These are phyloP conservation scores for Yarrowia sp. DNA, from an alignment of 805 yeast species.

Conservation along the genomic window DNA sequence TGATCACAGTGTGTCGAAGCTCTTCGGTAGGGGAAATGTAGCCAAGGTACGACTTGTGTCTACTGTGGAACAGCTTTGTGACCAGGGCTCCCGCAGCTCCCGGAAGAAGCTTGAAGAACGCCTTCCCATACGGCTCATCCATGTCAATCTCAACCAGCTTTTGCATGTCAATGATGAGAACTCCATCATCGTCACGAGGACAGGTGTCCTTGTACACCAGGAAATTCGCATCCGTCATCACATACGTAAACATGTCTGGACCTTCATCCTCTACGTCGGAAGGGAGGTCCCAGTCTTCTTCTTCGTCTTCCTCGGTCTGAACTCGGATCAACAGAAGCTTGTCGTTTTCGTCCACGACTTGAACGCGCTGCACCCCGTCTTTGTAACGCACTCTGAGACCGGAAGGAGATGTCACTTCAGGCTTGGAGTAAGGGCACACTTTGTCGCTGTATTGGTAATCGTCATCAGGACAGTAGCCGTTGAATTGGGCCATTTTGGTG, in stretches of 20 bases:
- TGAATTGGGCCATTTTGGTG: not conserved
- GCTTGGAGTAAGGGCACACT: not conserved
- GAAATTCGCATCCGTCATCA: not conserved
- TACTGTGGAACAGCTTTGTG: not conserved
- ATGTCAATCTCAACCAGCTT: not conserved
- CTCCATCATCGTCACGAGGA: not conserved
- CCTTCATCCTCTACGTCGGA: no score
- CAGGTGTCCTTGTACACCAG: not conserved
- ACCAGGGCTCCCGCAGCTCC: not conserved
- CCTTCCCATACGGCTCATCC: not conserved
- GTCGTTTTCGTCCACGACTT: not conserved
- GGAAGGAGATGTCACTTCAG: not conserved
- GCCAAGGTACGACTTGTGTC: not conserved
- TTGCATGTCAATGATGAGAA: not conserved
- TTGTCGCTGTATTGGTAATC: not conserved
- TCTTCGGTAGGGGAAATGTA: not conserved
- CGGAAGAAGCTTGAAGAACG: not conserved
- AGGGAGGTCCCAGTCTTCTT: not conserved
- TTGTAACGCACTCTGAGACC: not conserved
- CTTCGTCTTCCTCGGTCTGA: not conserved
- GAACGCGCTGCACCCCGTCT: not conserved
- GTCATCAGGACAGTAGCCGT: not conserved
- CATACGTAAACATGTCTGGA: not conserved
- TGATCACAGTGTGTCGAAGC: not conserved
- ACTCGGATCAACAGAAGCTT: not conserved